A percentile compares a stretch with the other conserved stretches of the same genome.
Conservation (phyloP, 2,329 filamentous ascomycete genomes). For the Epichloe coenophiala region DNA sequence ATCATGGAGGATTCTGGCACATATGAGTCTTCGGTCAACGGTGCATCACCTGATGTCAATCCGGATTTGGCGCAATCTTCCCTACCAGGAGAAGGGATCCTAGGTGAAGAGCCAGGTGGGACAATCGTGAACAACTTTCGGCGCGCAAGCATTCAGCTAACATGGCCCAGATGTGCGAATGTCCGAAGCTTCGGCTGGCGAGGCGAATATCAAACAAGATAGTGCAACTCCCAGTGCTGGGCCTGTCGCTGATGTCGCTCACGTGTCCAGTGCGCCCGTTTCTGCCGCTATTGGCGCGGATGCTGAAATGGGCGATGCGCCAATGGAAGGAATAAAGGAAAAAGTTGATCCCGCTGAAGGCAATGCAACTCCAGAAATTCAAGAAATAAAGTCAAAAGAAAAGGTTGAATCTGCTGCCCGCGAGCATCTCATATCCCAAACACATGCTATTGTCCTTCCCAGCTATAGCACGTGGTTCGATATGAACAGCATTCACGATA, state of each 20-base stretch:
- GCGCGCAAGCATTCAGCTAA: constrained; percentile 1
- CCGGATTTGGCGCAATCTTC: constrained; percentile 42
- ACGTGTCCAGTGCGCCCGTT: constrained; percentile 49
- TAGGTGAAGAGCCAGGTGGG: constrained; percentile 33
- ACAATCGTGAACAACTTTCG: background rate
- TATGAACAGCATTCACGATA: constrained; percentile 81
- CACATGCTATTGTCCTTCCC: constrained; percentile 87
- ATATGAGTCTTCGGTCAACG: constrained; percentile 44
- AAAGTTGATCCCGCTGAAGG: constrained; percentile 31
- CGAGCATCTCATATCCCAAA: constrained; percentile 84
- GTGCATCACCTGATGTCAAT: constrained; percentile 42
- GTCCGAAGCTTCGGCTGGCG: constrained; percentile 35
- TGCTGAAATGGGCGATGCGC: constrained; percentile 66
- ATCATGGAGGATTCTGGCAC: constrained; percentile 46
- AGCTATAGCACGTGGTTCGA: constrained; percentile 99
- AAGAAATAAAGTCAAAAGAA: constrained; percentile 61
- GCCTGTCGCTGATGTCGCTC: constrained; percentile 46
- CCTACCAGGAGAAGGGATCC: constrained; percentile 29
- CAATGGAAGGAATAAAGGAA: constrained; percentile 35
- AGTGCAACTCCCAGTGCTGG: constrained; percentile 44
- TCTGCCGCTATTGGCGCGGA: constrained; percentile 51
- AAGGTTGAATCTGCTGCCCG: constrained; percentile 75
- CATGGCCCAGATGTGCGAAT: constrained; percentile 45
- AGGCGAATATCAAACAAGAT: constrained; percentile 45
- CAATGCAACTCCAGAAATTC: constrained; percentile 33